These are phyloP conservation scores for Schizochytrium sp. DNA, from an alignment of 108 stramenopile genomes.

Conservation along the genomic window DNA sequence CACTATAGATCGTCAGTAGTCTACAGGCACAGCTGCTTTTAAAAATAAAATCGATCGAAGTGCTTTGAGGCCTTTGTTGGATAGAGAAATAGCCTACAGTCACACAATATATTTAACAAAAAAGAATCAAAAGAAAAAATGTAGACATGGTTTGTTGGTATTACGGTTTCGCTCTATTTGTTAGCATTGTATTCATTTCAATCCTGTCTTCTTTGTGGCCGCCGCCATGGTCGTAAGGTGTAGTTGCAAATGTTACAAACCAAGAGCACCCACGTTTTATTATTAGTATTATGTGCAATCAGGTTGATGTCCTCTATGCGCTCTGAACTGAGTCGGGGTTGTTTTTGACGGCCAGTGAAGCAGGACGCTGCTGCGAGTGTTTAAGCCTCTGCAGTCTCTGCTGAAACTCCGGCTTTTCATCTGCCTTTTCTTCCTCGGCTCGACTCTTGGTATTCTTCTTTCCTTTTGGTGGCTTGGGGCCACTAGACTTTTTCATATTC, in stretches of 20 bases:
- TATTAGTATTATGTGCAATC: background rate
- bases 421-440: conserved; percentile 44
- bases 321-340: background rate
- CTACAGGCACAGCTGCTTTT: no score
- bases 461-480: background rate
- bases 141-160: no score
- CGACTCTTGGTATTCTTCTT: conserved; percentile 1
- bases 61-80: no score
- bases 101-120: no score
- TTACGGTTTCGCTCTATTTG: no score
- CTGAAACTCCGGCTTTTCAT: conserved; percentile 12
- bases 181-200: no score
- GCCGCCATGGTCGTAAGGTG: background rate
- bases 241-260: background rate
- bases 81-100: no score
- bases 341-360: background rate
- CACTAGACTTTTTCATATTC: conserved; percentile 13
- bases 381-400: background rate
- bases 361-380: background rate
- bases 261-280: background rate
- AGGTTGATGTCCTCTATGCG: background rate
- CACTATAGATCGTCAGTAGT: no score
- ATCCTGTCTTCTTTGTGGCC: no score
- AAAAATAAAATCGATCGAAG: no score
- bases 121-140: no score